Evolutionary conservation across 345 rosid genomes (phyloP), one percentile per base, ranked within the genome.

Genomic region (Alliaria petiolata): DNA sequence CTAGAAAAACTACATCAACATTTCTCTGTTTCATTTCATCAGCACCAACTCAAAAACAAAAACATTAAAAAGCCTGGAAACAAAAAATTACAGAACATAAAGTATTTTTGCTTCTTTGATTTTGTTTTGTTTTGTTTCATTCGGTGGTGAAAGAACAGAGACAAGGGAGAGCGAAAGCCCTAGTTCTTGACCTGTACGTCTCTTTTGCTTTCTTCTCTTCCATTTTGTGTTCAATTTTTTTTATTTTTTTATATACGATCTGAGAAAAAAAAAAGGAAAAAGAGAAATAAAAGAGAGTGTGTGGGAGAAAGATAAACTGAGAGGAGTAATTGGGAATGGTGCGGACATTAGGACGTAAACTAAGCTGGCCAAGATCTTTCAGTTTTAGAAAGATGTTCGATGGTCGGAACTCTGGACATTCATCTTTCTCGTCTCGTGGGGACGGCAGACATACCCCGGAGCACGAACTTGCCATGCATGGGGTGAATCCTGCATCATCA

Each of bases 321-420:
- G 74, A 69, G 78, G 69, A 19, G 35, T 60, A 38, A 3, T 13
- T 76, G 52, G 79, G 66, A 62, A 91, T 91, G 96, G 91, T 89
- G 69, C 78, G 83, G 58, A 77, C 95, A 55, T 75, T 87, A 30
- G 81, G 81, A 30, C 86, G 81, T 10, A 84, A 79, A 52, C 74
- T 38, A 34, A 89, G 83, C 79, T 71, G 71, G 67, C 82, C 83
- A 14, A 81, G 67, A 74, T 86, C 96, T 20, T 83, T 85, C 75
- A 60, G 75, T 39, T 51, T 81, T 63, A 80, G 75, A 67, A 79
- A 62, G 71, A 82, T 84, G 85, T 75, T 73, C 34, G 98, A 86
- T 3, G 79, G 65, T 69, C 78, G 85, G 5, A 69, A 76, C 66
- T 69, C 65, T 34, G 79, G 79, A 44, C 36, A 54, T 28, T 76